Percentiles rank a stretch among this genome's conserved stretches.
Evolutionary conservation across 768 basidiomycete genomes (phyloP).

Genomic region (Boletus sp.): DNA sequence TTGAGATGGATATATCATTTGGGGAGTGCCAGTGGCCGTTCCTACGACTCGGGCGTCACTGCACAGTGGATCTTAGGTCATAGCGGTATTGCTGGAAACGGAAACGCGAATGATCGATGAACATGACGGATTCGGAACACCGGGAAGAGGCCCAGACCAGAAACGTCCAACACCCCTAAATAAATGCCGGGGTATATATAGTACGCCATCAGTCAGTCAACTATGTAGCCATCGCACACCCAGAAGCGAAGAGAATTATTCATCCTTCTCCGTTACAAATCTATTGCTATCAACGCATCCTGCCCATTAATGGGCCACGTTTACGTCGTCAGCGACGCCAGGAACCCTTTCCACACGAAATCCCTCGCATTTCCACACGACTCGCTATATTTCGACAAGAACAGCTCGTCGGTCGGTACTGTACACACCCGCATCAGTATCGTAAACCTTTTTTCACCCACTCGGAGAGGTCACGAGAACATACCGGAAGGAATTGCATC

Average conservation of each 20-base stretch:
- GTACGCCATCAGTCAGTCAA: too few species aligned
- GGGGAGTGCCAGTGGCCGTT: too few species aligned
- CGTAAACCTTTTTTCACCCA: neutral
- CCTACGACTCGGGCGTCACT: too few species aligned
- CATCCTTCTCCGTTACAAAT: neutral
- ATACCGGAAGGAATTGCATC: slow-evolving; percentile 51
- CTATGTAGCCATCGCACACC: neutral
- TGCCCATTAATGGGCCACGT: neutral
- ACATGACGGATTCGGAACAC: too few species aligned
- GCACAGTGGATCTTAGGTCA: too few species aligned
- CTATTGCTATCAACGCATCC: neutral
- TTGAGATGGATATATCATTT: too few species aligned
- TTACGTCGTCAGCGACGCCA: slow-evolving; percentile 33
- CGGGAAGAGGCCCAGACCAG: too few species aligned
- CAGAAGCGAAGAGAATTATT: neutral
- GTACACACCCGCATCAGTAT: neutral
- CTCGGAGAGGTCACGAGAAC: slow-evolving; percentile 8
- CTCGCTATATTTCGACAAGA: slow-evolving; percentile 77
- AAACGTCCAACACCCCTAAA: too few species aligned
- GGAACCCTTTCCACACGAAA: slow-evolving; percentile 69
- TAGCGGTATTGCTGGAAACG: too few species aligned
- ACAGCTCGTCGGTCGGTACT: slow-evolving; percentile 63
- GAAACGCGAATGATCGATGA: too few species aligned
- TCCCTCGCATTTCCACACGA: slow-evolving; percentile 76
- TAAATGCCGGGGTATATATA: too few species aligned